Base-by-base conservation (phyloP, 176 grass and related monocot genomes). In the Oryza longistaminata region DNA sequence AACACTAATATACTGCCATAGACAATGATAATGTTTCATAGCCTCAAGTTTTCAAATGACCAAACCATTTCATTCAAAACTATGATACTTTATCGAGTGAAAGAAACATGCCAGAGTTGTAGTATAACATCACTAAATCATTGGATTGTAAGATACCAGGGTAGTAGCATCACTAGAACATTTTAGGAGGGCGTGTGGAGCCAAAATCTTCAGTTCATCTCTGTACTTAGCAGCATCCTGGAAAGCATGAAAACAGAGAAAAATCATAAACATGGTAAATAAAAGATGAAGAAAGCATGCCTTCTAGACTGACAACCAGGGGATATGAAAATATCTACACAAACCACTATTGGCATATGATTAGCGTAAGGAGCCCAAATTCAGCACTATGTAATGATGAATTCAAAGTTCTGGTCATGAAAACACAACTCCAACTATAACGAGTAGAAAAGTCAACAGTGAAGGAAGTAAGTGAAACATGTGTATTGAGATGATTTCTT, bases 131-230 rank as follows among this genome's bases (percentile, higher is more conserved):
- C 15, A 80, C 14, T 11, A 64, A 55, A 61, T 46, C 0, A 81
- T 31, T 37, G 27, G 53, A 37, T 1, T 40, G 16, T 21, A 42
- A 75, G 46, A 15, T 86, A 87, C 68, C 83, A 98, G 70, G 81
- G 96, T 95, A 52, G 96, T 95, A 37, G 89, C 91, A 67, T 98
- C 91, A 11, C 93, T 93, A n/a, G 93, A 95, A 76, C 93, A 98
- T 88, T 88, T 93, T 19, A 95, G 89, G 68, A 95, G 91, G 68
- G 81, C 81, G 69, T 95, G 93, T 1, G 96, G 96, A 77, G 91
- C 91, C 82, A 98, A 37, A 81, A 90, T 76, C 73, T 81, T 88
- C 71, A 98, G 85, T 84, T 95, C 82, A 75, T 98, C 89, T 85
- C 91, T 87, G 70, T 93, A 95, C 37, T 90, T 93, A 33, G 87